Percentiles rank a stretch among this genome's conserved stretches.
Evolutionary conservation across 805 yeast species (phyloP).

Genomic region (Candida palmyrensis): DNA sequence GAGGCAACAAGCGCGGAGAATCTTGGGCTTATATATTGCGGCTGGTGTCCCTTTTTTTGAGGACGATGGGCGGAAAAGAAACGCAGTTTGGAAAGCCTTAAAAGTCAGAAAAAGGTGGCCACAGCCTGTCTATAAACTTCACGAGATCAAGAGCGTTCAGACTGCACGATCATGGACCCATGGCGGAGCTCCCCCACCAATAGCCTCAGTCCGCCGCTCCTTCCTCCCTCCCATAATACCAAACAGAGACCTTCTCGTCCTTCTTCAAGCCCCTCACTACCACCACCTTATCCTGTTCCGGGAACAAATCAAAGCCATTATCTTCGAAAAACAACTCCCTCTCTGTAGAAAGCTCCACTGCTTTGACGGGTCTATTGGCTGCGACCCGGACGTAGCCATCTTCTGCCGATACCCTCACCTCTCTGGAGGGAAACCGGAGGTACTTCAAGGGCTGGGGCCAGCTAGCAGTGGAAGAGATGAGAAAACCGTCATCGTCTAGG

Average conservation of each 20-base stretch:
- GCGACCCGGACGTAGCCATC: conserved; percentile 19
- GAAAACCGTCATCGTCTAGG: conserved; percentile 7
- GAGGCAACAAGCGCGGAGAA: conserved; percentile 69
- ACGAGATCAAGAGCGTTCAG: no score
- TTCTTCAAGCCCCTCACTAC: conserved; percentile 10
- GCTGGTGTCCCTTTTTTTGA: conserved; percentile 78
- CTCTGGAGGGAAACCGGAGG: conserved; percentile 24
- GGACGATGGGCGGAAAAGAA: not conserved
- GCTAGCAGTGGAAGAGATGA: conserved; percentile 31
- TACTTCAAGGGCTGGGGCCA: conserved; percentile 51
- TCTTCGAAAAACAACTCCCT: conserved; percentile 28
- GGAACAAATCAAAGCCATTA: conserved; percentile 47
- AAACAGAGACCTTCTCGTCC: conserved; percentile 12
- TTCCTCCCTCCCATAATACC: conserved; percentile 10
- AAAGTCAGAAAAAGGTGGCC: no score
- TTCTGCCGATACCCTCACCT: conserved; percentile 15
- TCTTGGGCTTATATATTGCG: conserved; percentile 70
- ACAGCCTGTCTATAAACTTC: no score
- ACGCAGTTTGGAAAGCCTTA: no score
- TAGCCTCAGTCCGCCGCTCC: no score
- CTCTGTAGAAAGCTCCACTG: conserved; percentile 30
- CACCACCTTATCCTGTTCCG: conserved; percentile 21
- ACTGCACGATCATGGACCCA: no score
- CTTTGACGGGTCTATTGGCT: conserved; percentile 39
- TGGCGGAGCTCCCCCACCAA: no score